Evolutionary conservation across 2,329 filamentous ascomycete genomes (phyloP).

Genomic region (Fusarium anguioides): DNA sequence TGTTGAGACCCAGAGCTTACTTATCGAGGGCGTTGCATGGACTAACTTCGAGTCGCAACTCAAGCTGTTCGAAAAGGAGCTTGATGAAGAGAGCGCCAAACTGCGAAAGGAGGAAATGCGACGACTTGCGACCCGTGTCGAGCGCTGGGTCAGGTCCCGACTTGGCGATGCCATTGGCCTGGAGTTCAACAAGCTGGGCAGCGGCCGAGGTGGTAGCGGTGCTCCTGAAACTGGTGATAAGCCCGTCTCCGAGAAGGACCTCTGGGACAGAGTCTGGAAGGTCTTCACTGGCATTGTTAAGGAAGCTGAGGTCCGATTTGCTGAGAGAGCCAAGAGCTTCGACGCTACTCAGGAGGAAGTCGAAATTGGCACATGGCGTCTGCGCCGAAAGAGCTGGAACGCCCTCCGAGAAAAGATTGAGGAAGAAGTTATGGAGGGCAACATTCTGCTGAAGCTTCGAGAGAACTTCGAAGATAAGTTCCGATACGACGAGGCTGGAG

Average conservation of each 20-base stretch:
- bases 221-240: slow-evolving; percentile 83
- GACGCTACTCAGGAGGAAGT: slow-evolving; percentile 93
- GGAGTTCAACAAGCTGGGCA: slow-evolving; percentile 96
- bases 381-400: slow-evolving; percentile 94
- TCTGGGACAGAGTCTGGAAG: slow-evolving; percentile 96
- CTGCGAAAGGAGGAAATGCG: slow-evolving; percentile 97
- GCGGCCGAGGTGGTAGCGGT: slow-evolving; percentile 83
- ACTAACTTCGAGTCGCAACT: slow-evolving; percentile 87
- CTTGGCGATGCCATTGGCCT: slow-evolving; percentile 88
- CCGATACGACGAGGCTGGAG: slow-evolving; percentile 93
- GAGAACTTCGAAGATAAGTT: slow-evolving; percentile 99
- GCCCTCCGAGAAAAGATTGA: slow-evolving; percentile 91
- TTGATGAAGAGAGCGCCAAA: slow-evolving; percentile 86
- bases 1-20: slow-evolving; percentile 76
- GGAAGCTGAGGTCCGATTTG: slow-evolving; percentile 87
- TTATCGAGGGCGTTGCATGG: slow-evolving; percentile 86
- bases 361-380: slow-evolving; percentile 89
- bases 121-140: slow-evolving; percentile 86
- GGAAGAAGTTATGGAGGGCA: slow-evolving; percentile 98
- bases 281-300: slow-evolving; percentile 84
- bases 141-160: slow-evolving; percentile 91
- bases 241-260: slow-evolving; percentile 78
- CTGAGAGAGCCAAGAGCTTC: slow-evolving; percentile 90
- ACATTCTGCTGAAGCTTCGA: slow-evolving; percentile 91
- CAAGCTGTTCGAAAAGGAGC: slow-evolving; percentile 84